Evolutionary conservation across 2,329 filamentous ascomycete genomes (phyloP), one percentile per base, ranked within the genome.

Genomic region (Metarhizium rileyi): DNA sequence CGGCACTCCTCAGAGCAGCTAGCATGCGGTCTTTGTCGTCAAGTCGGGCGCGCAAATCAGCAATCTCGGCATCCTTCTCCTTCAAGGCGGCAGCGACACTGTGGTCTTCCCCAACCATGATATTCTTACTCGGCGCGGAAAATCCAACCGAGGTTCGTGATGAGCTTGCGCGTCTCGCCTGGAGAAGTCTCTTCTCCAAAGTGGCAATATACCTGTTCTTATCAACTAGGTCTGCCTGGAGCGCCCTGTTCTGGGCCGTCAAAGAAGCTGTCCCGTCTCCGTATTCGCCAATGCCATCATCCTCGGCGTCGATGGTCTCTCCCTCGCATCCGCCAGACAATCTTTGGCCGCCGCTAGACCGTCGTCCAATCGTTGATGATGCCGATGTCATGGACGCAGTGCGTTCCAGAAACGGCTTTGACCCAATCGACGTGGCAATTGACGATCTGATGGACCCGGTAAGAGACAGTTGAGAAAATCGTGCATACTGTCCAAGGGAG

Each of bases 11-110:
- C 48, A 98, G 75, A 1, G 93, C 93, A 4, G 84, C 74, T 48
- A 97, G 75, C 90, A 97, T 98, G 10, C 86, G 81, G 63, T 96
- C 91, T 66, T 96, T 96, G 69, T 97, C 91, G 58, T 97, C 91
- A 1, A 97, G 74, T 53, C 89, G 82, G 23, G 88, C 85, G 9
- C 89, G 81, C n/a, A 98, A 77, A 57, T 95, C 91, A 7, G 86
- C 83, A 61, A 98, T 96, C 67, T 97, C 91, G 22, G 83, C 79
- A 59, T 98, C 93, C 66, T 94, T 96, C 57, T 97, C 93, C 53
- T 83, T 85, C 44, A 97, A 70, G 18, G 87, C 67, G 2, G 83
- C 73, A 44, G 85, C 78, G 42, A 89, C 73, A 55, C 87, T 86
- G 54, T 87, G 83, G 56, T 90, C 86, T 60, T 95, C 90, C 35